Evolutionary conservation across 148 eudicot genomes (phyloP), one percentile per base, ranked within the genome.

Genomic region (Diospyros kaki): DNA sequence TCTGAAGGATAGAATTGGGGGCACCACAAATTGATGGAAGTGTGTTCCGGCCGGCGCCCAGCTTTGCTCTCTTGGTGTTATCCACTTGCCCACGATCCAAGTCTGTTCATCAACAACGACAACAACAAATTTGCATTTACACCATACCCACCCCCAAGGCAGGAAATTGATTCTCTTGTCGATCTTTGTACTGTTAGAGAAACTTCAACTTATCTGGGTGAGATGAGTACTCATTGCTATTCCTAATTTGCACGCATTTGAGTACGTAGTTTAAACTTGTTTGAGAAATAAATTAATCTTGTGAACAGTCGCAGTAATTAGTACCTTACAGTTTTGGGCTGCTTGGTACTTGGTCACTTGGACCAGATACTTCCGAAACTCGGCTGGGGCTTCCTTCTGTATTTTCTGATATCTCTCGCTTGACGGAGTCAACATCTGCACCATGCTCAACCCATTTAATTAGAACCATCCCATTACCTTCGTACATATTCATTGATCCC

Each of bases 291-390:
- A n/a, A 8, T 40, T 44, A 39, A 28, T 15, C 10, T 14, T 52
- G 50, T 39, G 11, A n/a, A 55, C 1, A 56, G 8, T 8, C 6
- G 46, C 8, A 5, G 13, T n/a, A 14, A 28, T 28, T 28, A 28
- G 28, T 28, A 91, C 98, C 97, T 94, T 92, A 66, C 98, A 94
- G 71, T 90, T 87, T 80, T 90, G 84, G 56, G 98, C 98, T 5
- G 96, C 92, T 53, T 89, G 88, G 71, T 92, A 89, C 75, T 94
- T 94, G 8, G 97, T 94, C 51, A 94, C 96, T 78, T 90, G 97
- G 73, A 92, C 93, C 45, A 94, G 82, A 77, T 87, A 90, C 39
- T 89, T 87, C 44, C 90, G 98, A 72, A 61, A 92, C 54, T 90
- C 92, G 9, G 56, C 56, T 40, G 96, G 91, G 13, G 96, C 97